Percentiles rank a stretch among this genome's conserved stretches.
phyloP scores from a whole-genome alignment of 2,329 filamentous ascomycete species.

The Colletotrichum liaoningense region DNA sequence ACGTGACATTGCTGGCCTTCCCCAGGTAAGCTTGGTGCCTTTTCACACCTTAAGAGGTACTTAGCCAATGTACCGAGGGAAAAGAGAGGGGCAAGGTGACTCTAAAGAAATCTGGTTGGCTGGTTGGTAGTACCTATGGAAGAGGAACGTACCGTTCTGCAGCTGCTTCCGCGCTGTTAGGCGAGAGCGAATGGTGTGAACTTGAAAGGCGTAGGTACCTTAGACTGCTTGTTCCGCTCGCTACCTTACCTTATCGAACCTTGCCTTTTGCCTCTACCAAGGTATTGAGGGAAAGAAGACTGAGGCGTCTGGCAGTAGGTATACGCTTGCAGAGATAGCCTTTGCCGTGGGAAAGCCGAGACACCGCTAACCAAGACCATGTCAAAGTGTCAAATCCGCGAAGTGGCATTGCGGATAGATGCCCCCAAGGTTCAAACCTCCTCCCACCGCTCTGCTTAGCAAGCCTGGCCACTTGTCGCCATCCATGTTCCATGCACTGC shows the following conservation, averaged over 20 bases:
- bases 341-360: conserved; percentile 20
- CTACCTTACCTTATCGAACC: not conserved
- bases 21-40: not conserved
- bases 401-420: conserved; percentile 3
- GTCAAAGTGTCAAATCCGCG: conserved; percentile 28
- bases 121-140: not conserved
- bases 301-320: not conserved
- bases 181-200: not conserved
- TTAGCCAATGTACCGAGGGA: not conserved
- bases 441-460: conserved; percentile 32
- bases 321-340: conserved; percentile 34
- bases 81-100: conserved; percentile 21
- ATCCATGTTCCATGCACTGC: conserved; percentile 1
- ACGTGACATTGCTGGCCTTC: not conserved
- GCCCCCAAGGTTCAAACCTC: not conserved
- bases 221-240: not conserved
- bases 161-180: not conserved
- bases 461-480: conserved; percentile 6
- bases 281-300: not conserved
- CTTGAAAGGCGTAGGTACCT: not conserved
- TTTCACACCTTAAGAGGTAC: not conserved
- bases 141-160: not conserved
- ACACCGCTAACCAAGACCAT: conserved; percentile 30
- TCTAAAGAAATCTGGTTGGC: conserved; percentile 21
- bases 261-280: not conserved